Evolutionary conservation across 306 rosid species (phyloP), one percentile per base, ranked within the genome.

Genomic region (Sechiopsis laciniata): DNA sequence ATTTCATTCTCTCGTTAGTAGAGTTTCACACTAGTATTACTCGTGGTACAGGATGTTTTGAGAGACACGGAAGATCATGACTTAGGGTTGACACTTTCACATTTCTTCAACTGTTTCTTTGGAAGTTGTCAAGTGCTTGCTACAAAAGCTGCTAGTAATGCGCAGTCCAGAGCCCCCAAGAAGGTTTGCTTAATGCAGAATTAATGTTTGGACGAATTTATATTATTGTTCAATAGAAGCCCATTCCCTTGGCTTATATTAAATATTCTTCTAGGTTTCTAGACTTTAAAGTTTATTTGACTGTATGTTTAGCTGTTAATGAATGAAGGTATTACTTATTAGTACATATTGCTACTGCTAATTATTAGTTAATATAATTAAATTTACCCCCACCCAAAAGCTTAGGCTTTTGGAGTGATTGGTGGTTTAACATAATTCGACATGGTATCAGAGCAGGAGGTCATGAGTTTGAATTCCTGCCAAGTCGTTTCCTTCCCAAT

Each of bases 11-110:
- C 42, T 37, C 8, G 52, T 79, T 51, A 58, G 80, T 70, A 69
- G 62, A n/a, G 51, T 59, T 32, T 51, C 26, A 55, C 45, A 73
- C 45, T 73, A 46, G 70, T 74, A 57, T 56, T 62, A 59, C 55
- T 46, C 56, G 32, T 37, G 45, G 45, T 37, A 79, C 86, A 94
- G 99, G 97, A 91, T 81, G 84, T 85, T 57, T 78, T 95, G 78
- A 89, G 97, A 82, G 97, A 89, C 35, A 89, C 91, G 0, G 92
- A 95, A 74, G 99, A 95, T 79, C 96, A 91, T 82, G 99, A 95
- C 82, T 77, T 89, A 76, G 96, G 96, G 59, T 82, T 89, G 0
- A 87, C 97, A 26, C 72, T 91, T 20, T 79, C 90, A 64, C 99
- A 95, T 84, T 89, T 88, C 84, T 85, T 95, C 80, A 95, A 95